Percentiles rank a stretch among this genome's conserved stretches.
Evolutionary conservation across 139 green algal species (phyloP).

Genomic region (Haematococcus lacustris): DNA sequence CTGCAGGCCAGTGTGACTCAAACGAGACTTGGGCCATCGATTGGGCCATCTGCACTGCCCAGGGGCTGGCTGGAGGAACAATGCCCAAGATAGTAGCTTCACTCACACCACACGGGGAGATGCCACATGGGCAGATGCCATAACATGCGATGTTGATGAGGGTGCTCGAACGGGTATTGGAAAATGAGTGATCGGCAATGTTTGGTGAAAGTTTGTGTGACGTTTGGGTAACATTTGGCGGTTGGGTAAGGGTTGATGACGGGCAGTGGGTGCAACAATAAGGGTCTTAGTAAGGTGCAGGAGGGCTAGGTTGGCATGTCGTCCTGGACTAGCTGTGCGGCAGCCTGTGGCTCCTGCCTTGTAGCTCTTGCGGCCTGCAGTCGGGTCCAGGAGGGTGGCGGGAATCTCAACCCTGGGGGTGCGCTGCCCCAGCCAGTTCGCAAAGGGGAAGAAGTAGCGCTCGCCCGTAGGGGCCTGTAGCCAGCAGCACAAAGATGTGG

Average conservation of each 20-base stretch:
- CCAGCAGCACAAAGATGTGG: background rate
- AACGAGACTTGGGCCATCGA: too few relatives aligned
- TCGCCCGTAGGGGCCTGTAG: constrained; percentile 18
- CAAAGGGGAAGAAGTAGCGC: constrained; percentile 32
- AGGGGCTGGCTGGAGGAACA: too few relatives aligned
- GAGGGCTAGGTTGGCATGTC: background rate
- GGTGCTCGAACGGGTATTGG: too few relatives aligned
- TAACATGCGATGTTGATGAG: too few relatives aligned
- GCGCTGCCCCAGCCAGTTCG: constrained; percentile 11
- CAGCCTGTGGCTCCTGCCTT: constrained; percentile 8
- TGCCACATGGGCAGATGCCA: too few relatives aligned
- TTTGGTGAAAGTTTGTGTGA: too few relatives aligned
- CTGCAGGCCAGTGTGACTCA: too few relatives aligned
- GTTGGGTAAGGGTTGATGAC: background rate
- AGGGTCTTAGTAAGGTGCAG: background rate
- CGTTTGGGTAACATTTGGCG: background rate
- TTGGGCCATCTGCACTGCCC: too few relatives aligned
- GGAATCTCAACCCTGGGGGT: constrained; percentile 23
- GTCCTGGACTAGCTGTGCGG: background rate
- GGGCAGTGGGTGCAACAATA: background rate
- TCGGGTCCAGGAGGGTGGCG: constrained; percentile 20
- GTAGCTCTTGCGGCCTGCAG: constrained; percentile 9
- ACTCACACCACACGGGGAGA: too few relatives aligned
- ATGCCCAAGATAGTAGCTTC: too few relatives aligned
- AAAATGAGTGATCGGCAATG: too few relatives aligned